These are phyloP conservation scores for Cicer chorassanicum DNA, from an alignment of 306 rosid species.

Conservation along the genomic window DNA sequence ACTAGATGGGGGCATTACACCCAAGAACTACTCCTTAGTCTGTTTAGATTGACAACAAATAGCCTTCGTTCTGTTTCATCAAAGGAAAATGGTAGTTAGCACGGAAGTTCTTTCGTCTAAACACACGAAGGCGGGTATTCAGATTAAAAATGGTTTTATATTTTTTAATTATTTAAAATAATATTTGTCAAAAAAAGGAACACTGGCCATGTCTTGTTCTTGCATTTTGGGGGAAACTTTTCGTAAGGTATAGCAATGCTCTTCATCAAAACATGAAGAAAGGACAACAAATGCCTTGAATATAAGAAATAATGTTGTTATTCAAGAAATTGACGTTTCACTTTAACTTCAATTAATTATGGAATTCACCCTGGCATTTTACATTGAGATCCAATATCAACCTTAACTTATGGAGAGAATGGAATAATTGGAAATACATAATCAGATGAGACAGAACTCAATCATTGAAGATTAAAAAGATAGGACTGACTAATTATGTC, in stretches of 20 bases:
- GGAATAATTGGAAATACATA: slow-evolving; percentile 3
- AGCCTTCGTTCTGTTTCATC: slow-evolving; percentile 12
- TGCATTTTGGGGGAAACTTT: too few species aligned
- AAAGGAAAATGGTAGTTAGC: too few species aligned
- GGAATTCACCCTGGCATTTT: neutral
- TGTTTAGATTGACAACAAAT: slow-evolving; percentile 9
- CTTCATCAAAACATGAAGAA: slow-evolving; percentile 29
- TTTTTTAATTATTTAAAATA: too few species aligned
- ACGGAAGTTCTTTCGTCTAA: too few species aligned
- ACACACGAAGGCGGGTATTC: too few species aligned
- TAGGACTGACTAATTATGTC: neutral
- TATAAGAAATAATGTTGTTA: neutral
- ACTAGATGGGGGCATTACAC: slow-evolving; percentile 14
- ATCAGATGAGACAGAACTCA: slow-evolving; percentile 1
- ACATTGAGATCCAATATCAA: neutral
- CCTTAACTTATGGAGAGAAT: neutral
- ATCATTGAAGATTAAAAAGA: slow-evolving; percentile 3
- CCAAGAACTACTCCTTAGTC: slow-evolving; percentile 7
- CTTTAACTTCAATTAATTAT: slow-evolving; percentile 13
- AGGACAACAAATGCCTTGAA: slow-evolving; percentile 5
- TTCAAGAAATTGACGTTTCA: slow-evolving; percentile 13
- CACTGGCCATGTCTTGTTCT: too few species aligned
- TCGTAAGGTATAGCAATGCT: too few species aligned
- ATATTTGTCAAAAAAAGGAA: too few species aligned
- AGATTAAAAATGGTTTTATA: too few species aligned